Evolutionary conservation across 495 filamentous ascomycete genomes (phyloP), one percentile per base, ranked within the genome.

Genomic region (Margaritispora aquatica): DNA sequence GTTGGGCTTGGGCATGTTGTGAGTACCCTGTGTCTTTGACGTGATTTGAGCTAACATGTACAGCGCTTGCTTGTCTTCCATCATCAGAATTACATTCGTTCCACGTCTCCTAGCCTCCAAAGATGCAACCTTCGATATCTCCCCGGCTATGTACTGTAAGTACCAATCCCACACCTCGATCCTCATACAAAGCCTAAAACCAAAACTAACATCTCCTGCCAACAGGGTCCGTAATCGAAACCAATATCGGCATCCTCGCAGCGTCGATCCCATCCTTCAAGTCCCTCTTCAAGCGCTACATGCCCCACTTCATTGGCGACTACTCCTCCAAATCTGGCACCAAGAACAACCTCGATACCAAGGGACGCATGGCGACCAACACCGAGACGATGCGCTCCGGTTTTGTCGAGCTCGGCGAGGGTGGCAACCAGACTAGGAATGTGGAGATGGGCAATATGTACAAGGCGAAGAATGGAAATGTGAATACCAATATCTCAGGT

Each of bases 261-360:
- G 53, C 31, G 1, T 55, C 53, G 4, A 55, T 55, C 19, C 53
- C 53, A n/a, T 55, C 53, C 34, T 55, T 55, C 24, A 55, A 55
- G 20, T 46, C 53, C 3, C 22, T 55, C 36, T 23, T 46, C 53
- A 38, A 46, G 23, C 53, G 31, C 31, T 55, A 41, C 31, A n/a
- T 55, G 9, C 53, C 53, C 20, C 53, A 46, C 20, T 19, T 55
- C 31, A 38, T 55, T 9, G 53, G 53, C 24, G 51, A 54, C 24
- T 54, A 54, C 53, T 41, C 53, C n/a, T 41, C 53, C n/a, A 20
- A 53, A 53, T 27, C 23, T 11, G 23, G 26, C 26, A 27, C 51
- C 26, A 26, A 27, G 17, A 24, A 24, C 17, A 26, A 26, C 29
- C n/a, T 53, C 22, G n/a, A 53, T 17, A 53, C 38, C 38, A 44